phyloP scores from a whole-genome alignment of 2,329 filamentous ascomycete genomes.

The Stemphylium vesicarium region DNA sequence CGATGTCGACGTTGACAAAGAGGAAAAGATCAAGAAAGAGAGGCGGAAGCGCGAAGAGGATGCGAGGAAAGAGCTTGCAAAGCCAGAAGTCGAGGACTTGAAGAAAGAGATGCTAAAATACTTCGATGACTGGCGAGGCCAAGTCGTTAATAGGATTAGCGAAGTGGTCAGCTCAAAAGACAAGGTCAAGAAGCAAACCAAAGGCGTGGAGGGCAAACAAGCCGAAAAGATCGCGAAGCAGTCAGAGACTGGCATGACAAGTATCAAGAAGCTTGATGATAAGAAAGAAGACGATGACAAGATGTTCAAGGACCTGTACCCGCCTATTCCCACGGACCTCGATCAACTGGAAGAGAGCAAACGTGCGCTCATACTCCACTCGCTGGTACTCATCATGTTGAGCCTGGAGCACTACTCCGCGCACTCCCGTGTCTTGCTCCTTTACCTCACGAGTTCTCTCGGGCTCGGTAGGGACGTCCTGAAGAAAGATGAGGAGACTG shows the following conservation, averaged over 20 bases:
- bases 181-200: conserved; percentile 40
- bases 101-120: conserved; percentile 72
- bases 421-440: conserved; percentile 73
- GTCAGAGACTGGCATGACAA: conserved; percentile 31
- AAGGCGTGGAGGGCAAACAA: conserved; percentile 27
- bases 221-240: conserved; percentile 39
- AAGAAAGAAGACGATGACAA: conserved; percentile 44
- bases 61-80: conserved; percentile 57
- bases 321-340: conserved; percentile 55
- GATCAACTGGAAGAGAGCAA: conserved; percentile 66
- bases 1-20: conserved; percentile 37
- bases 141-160: conserved; percentile 71
- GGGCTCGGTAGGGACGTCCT: conserved; percentile 70
- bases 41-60: conserved; percentile 39
- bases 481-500: conserved; percentile 73
- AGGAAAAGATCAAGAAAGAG: conserved; percentile 42
- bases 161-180: conserved; percentile 62
- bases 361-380: conserved; percentile 72
- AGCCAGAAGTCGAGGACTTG: conserved; percentile 65
- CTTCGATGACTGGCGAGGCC: conserved; percentile 81
- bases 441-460: conserved; percentile 73
- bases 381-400: conserved; percentile 73
- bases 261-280: conserved; percentile 33
- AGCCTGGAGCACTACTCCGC: conserved; percentile 79
- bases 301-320: conserved; percentile 49